Conservation (phyloP, 2,329 filamentous ascomycete species). For the Beauveria scarabaeidicola region DNA sequence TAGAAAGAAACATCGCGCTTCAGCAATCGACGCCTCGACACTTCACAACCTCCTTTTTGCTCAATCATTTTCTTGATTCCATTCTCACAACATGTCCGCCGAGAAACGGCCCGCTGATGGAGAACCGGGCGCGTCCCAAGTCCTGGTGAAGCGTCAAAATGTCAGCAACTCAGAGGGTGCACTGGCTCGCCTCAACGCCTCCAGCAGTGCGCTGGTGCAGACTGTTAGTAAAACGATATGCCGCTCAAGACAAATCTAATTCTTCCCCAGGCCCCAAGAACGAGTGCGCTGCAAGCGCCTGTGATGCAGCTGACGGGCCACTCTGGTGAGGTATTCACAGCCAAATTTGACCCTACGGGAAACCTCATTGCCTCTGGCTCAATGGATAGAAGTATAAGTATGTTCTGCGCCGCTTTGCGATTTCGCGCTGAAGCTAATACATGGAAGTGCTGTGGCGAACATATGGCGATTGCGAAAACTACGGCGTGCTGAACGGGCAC, state of each 20-base stretch:
- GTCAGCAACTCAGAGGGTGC: conserved; percentile 39
- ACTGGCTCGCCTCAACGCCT: conserved; percentile 43
- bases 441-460: conserved; percentile 80
- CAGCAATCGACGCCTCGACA: not conserved
- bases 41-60: not conserved
- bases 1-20: not conserved
- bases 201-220: conserved; percentile 41
- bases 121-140: conserved; percentile 68
- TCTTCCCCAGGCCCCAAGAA: conserved; percentile 57
- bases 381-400: conserved; percentile 88
- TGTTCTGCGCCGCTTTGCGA: conserved; percentile 21
- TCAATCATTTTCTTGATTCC: not conserved
- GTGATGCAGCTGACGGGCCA: conserved; percentile 87
- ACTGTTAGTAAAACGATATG: conserved; percentile 31
- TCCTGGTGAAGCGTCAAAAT: conserved; percentile 86
- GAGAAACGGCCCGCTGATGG: conserved; percentile 89
- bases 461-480: conserved; percentile 89
- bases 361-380: conserved; percentile 87
- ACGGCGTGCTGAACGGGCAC: conserved; percentile 80
- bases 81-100: conserved; percentile 58
- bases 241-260: conserved; percentile 12
- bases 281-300: conserved; percentile 76
- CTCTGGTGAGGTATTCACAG: conserved; percentile 81
- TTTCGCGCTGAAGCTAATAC: conserved; percentile 12
- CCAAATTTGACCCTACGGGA: conserved; percentile 82